A percentile compares a stretch with the other conserved stretches of the same genome.
Evolutionary conservation across 106 monocot species (phyloP).

Genomic region (Apostasia shenzhenica): DNA sequence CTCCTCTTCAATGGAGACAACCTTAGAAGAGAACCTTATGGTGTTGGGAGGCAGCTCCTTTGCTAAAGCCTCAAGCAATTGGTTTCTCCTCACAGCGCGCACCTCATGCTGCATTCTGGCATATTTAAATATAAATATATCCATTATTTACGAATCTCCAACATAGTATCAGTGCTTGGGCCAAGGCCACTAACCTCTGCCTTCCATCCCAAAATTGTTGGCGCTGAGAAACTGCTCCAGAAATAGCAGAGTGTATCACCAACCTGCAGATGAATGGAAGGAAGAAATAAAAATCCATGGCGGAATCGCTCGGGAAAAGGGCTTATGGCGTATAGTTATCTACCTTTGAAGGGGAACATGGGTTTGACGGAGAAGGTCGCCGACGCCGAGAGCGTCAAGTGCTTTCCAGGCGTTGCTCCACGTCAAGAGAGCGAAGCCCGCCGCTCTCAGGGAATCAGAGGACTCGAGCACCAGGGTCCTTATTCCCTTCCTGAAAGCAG

Average conservation of each 20-base stretch:
- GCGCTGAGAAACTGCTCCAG: background rate
- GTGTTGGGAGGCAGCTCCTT: conserved; percentile 41
- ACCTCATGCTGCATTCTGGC: conserved; percentile 37
- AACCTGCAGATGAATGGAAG: background rate
- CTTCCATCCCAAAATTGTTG: background rate
- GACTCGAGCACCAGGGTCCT: conserved; percentile 49
- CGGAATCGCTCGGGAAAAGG: no score
- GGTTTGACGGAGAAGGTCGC: conserved; percentile 14
- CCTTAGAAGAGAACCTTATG: conserved; percentile 46
- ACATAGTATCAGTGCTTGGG: background rate
- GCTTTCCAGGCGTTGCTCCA: conserved; percentile 57
- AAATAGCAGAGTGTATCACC: background rate
- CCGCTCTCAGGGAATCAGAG: conserved; percentile 23
- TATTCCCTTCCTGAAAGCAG: conserved; percentile 31
- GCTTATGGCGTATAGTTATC: background rate
- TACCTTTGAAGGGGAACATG: conserved; percentile 19
- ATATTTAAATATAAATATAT: background rate
- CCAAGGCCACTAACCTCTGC: background rate
- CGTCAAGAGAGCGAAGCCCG: conserved; percentile 33
- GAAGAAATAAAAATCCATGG: no score
- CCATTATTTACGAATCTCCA: background rate
- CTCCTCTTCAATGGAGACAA: conserved; percentile 37
- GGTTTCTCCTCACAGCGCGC: conserved; percentile 34
- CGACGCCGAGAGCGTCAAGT: conserved; percentile 51
- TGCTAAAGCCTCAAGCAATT: conserved; percentile 38